phyloP scores from a whole-genome alignment of 192 early-diverging fungal genomes.

The Coemansia sp. region DNA sequence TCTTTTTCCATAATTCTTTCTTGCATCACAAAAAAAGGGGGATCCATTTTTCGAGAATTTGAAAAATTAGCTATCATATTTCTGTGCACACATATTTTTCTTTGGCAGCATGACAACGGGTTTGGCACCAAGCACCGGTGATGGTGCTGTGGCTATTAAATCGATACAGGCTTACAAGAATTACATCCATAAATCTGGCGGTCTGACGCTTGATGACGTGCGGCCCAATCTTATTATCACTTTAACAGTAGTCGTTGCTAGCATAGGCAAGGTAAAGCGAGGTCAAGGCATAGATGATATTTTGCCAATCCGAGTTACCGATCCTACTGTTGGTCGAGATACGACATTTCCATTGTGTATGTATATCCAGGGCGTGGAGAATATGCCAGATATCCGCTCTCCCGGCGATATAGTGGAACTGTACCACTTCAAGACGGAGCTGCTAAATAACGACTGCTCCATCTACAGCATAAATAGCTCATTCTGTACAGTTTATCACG shows the following conservation, averaged over 20 bases:
- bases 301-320: slow-evolving; percentile 9
- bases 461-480: slow-evolving; percentile 6
- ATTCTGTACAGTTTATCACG: slow-evolving; percentile 12
- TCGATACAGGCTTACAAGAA: too few relatives aligned
- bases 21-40: too few relatives aligned
- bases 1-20: too few relatives aligned
- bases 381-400: slow-evolving; percentile 13
- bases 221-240: slow-evolving; percentile 4
- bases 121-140: too few relatives aligned
- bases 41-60: too few relatives aligned
- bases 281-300: slow-evolving; percentile 12
- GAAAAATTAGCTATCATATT: too few relatives aligned
- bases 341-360: slow-evolving; percentile 1
- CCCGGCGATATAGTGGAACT: slow-evolving; percentile 27
- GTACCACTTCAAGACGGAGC: slow-evolving; percentile 6
- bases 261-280: background rate
- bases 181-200: too few relatives aligned
- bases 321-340: slow-evolving; percentile 7
- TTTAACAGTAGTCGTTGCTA: slow-evolving; percentile 3
- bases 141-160: too few relatives aligned
- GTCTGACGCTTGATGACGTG: background rate
- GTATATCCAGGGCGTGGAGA: background rate
- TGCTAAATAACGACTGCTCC: background rate
- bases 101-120: too few relatives aligned
- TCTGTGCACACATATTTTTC: too few relatives aligned